These are phyloP conservation scores for Amphirosellinia nigrospora DNA, from an alignment of 495 filamentous ascomycete species.

Conservation along the genomic window DNA sequence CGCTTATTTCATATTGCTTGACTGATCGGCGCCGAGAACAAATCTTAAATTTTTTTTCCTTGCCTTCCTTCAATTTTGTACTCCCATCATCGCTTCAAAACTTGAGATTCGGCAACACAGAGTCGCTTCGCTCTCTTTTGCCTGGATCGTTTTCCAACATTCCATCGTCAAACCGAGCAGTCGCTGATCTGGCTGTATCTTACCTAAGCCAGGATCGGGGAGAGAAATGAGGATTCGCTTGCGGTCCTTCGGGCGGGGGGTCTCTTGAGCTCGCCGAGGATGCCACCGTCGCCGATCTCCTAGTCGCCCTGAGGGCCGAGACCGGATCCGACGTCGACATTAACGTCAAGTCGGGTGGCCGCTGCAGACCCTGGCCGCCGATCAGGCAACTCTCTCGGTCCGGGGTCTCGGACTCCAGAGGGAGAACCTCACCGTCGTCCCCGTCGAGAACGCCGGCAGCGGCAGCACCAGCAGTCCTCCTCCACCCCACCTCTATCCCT, in stretches of 20 bases:
- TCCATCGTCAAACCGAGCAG: neutral
- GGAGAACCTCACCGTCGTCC: slow-evolving; percentile 78
- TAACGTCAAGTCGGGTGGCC: slow-evolving; percentile 89
- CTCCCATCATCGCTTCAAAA: neutral
- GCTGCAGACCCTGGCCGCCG: slow-evolving; percentile 69
- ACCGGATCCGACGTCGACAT: slow-evolving; percentile 55
- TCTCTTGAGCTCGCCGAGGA: slow-evolving; percentile 68
- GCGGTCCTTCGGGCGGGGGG: slow-evolving; percentile 45
- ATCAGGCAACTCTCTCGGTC: slow-evolving; percentile 39
- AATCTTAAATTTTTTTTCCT: neutral
- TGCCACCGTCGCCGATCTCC: slow-evolving; percentile 69
- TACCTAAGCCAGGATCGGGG: neutral
- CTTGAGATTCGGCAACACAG: neutral
- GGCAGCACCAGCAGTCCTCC: neutral
- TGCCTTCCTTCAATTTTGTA: neutral
- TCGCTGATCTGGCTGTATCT: neutral
- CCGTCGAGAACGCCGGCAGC: slow-evolving; percentile 40
- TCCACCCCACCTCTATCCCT: neutral
- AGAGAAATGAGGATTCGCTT: slow-evolving; percentile 46
- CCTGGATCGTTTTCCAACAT: neutral
- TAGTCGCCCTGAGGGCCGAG: slow-evolving; percentile 44
- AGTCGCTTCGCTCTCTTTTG: neutral
- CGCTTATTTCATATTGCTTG: neutral
- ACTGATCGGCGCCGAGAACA: neutral
- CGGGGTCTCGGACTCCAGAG: slow-evolving; percentile 74